Evolutionary conservation across 257 asterid genomes (phyloP).

Genomic region (Plantago elongata): DNA sequence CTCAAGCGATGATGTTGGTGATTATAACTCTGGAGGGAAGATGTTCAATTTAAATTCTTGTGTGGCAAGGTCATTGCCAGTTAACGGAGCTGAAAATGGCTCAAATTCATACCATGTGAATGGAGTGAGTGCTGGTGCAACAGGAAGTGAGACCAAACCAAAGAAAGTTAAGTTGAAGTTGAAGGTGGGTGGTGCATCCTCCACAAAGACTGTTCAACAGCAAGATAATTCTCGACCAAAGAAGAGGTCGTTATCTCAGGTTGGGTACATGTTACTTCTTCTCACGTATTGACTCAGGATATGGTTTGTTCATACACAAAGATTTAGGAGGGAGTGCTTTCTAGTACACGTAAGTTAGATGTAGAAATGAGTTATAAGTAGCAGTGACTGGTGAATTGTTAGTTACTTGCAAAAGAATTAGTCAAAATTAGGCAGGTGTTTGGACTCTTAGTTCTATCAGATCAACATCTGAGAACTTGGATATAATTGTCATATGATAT

Average conservation of each 20-base stretch:
- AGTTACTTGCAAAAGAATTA: no score
- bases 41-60: constrained; percentile 75
- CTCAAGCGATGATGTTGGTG: constrained; percentile 70
- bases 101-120: constrained; percentile 29
- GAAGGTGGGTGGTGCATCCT: constrained; percentile 79
- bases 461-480: no score
- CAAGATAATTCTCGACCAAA: constrained; percentile 44
- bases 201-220: constrained; percentile 42
- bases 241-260: constrained; percentile 54
- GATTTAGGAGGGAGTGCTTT: background rate
- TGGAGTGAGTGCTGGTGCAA: constrained; percentile 35
- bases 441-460: no score
- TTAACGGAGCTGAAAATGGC: constrained; percentile 33
- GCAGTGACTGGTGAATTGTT: no score
- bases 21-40: constrained; percentile 53
- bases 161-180: constrained; percentile 76
- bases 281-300: constrained; percentile 1
- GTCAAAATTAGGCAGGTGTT: no score
- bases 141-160: constrained; percentile 56
- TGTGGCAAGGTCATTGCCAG: constrained; percentile 60
- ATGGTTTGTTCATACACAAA: background rate
- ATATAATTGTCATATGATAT: no score
- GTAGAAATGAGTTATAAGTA: no score
- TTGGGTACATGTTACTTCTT: constrained; percentile 22
- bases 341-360: no score